phyloP scores from a whole-genome alignment of 2,329 filamentous ascomycete species.

The Penicillium digitatum region DNA sequence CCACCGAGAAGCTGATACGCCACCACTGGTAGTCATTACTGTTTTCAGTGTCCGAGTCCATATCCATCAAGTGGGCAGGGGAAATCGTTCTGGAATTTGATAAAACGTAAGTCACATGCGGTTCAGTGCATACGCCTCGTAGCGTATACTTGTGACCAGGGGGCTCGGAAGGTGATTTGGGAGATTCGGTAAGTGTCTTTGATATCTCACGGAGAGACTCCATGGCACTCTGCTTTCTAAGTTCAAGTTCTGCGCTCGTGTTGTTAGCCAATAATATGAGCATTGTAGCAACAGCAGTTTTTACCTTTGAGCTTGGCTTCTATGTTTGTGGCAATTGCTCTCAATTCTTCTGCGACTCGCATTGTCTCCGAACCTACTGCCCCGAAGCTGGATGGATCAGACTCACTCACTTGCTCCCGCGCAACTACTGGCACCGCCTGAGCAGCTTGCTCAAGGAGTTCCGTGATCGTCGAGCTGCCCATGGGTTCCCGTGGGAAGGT shows the following conservation, averaged over 20 bases:
- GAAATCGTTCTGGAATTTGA: slow-evolving; percentile 31
- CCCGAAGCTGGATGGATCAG: slow-evolving; percentile 15
- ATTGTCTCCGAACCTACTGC: slow-evolving; percentile 22
- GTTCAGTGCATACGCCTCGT: slow-evolving; percentile 56
- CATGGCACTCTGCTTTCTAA: slow-evolving; percentile 40
- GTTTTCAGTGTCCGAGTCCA: slow-evolving; percentile 24
- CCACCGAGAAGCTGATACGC: slow-evolving; percentile 51
- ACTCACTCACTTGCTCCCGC: slow-evolving; percentile 21
- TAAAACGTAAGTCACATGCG: slow-evolving; percentile 56
- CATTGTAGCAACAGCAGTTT: background rate
- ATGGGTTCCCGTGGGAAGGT: slow-evolving; percentile 21
- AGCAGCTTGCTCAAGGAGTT: slow-evolving; percentile 38
- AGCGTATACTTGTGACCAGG: slow-evolving; percentile 52
- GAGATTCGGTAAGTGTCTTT: slow-evolving; percentile 45
- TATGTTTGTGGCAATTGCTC: slow-evolving; percentile 36
- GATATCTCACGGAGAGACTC: slow-evolving; percentile 45
- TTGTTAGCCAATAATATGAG: slow-evolving; percentile 6
- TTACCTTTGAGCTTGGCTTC: slow-evolving; percentile 42
- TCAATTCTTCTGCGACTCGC: slow-evolving; percentile 35
- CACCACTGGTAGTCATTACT: slow-evolving; percentile 51
- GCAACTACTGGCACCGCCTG: slow-evolving; percentile 28
- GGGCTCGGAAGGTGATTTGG: slow-evolving; percentile 39
- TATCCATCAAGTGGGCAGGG: slow-evolving; percentile 30
- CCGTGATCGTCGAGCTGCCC: slow-evolving; percentile 25
- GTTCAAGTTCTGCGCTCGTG: slow-evolving; percentile 39